Conservation (phyloP, 495 filamentous ascomycete species). For the Xylaria venustula region DNA sequence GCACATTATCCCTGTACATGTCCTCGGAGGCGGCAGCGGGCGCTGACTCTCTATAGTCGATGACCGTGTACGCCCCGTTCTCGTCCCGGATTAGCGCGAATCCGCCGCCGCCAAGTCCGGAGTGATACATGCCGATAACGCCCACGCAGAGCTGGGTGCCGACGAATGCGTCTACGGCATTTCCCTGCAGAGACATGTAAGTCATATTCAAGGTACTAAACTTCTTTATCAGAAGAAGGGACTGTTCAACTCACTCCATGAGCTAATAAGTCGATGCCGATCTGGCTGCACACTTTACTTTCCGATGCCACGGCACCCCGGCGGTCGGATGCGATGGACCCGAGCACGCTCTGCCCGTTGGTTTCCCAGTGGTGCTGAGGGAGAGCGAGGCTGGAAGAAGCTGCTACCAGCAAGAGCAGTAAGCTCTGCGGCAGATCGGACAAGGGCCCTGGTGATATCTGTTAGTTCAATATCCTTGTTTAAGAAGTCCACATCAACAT, state of each 20-base stretch:
- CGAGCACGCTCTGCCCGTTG: constrained; percentile 19
- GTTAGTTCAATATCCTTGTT: too few species aligned
- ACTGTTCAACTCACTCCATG: constrained; percentile 51
- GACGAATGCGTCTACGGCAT: constrained; percentile 74
- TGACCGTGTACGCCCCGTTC: constrained; percentile 65
- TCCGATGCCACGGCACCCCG: constrained; percentile 78
- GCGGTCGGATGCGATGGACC: constrained; percentile 19
- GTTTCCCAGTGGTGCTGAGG: constrained; percentile 17
- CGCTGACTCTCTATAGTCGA: constrained; percentile 86
- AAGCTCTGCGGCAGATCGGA: constrained; percentile 18
- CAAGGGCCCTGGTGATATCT: neutral
- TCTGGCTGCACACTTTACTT: constrained; percentile 68
- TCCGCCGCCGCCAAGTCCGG: constrained; percentile 84
- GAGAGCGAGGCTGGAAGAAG: constrained; percentile 11
- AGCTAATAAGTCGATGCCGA: constrained; percentile 70
- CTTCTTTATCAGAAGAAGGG: neutral
- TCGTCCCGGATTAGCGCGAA: constrained; percentile 73
- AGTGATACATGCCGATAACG: constrained; percentile 85
- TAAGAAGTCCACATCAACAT: too few species aligned
- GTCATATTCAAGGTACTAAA: neutral
- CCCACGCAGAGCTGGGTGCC: constrained; percentile 74
- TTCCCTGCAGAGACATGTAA: constrained; percentile 42
- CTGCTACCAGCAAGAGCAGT: constrained; percentile 17
- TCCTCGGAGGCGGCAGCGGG: constrained; percentile 73
- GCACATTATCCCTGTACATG: constrained; percentile 63